Evolutionary conservation across 2,329 filamentous ascomycete genomes (phyloP).

Genomic region (Penicillium olsonii): DNA sequence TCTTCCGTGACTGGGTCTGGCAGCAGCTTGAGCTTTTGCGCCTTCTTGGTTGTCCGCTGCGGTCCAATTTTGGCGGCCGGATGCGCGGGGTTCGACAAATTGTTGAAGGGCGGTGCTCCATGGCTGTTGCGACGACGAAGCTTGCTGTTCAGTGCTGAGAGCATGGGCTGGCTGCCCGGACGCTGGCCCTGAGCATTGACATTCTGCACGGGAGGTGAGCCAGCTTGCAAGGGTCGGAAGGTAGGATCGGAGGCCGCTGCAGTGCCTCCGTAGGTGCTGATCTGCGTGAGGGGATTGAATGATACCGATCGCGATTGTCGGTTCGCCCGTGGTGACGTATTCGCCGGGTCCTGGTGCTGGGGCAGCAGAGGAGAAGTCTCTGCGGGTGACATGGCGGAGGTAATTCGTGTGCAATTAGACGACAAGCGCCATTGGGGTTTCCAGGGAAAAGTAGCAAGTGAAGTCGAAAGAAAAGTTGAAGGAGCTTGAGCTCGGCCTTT

Average conservation of each 20-base stretch:
- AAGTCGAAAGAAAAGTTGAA: constrained; percentile 13
- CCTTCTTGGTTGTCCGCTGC: constrained; percentile 90
- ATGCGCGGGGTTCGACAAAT: constrained; percentile 43
- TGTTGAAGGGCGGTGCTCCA: constrained; percentile 57
- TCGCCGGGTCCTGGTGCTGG: constrained; percentile 31
- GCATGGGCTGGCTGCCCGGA: constrained; percentile 57
- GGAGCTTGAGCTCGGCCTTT: constrained; percentile 15
- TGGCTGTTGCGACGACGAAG: constrained; percentile 83
- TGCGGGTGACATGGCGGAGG: constrained; percentile 35
- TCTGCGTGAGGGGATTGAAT: constrained; percentile 50
- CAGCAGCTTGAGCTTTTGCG: constrained; percentile 95
- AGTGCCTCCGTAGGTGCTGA: constrained; percentile 45
- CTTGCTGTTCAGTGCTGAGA: constrained; percentile 83
- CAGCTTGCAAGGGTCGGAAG: constrained; percentile 44
- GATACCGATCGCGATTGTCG: constrained; percentile 47
- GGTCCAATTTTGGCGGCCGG: constrained; percentile 76
- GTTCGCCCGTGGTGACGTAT: constrained; percentile 41
- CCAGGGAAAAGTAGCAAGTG: constrained; percentile 9
- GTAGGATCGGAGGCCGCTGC: constrained; percentile 41
- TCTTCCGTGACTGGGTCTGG: constrained; percentile 86
- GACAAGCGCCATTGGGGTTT: constrained; percentile 16
- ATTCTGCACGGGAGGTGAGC: constrained; percentile 39
- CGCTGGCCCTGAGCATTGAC: constrained; percentile 28
- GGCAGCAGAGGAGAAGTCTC: constrained; percentile 47
- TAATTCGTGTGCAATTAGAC: constrained; percentile 11